A percentile compares a stretch with the other conserved stretches of the same genome.
Conservation (phyloP, 352 stramenopile species). For the Saprolegnia diclina region DNA sequence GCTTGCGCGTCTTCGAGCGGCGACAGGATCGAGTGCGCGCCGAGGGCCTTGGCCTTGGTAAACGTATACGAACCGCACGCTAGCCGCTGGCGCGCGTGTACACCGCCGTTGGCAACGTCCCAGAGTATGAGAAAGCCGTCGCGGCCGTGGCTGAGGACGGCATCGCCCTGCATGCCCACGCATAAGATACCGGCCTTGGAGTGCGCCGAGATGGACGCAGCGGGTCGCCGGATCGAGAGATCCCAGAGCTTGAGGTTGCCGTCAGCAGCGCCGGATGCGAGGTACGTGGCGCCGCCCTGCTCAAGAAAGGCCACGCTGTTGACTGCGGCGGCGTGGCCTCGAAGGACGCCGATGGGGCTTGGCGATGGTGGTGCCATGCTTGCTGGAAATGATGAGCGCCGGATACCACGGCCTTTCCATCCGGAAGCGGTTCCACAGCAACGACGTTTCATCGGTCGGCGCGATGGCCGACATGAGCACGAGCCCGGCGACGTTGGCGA, state of each 20-base stretch:
- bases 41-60: conserved; percentile 29
- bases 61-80: conserved; percentile 37
- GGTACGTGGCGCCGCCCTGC: conserved; percentile 11
- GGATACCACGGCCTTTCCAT: background rate
- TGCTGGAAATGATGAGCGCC: background rate
- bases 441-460: background rate
- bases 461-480: background rate
- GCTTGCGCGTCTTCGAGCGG: conserved; percentile 9
- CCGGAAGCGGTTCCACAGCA: conserved; percentile 8
- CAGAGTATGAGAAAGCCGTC: conserved; percentile 68
- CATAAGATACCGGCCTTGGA: conserved; percentile 77
- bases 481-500: background rate
- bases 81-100: conserved; percentile 24
- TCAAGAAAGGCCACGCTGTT: conserved; percentile 54
- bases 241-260: conserved; percentile 71
- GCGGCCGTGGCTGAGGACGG: conserved; percentile 59
- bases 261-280: conserved; percentile 55
- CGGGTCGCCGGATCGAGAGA: conserved; percentile 51
- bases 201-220: conserved; percentile 37
- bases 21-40: conserved; percentile 3
- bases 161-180: conserved; percentile 12
- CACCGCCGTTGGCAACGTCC: conserved; percentile 31
- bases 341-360: conserved; percentile 52
- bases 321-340: conserved; percentile 54
- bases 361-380: conserved; percentile 32